Conservation (phyloP, 2,329 filamentous ascomycete species). For the Paracorniculantispora psalliotae region DNA sequence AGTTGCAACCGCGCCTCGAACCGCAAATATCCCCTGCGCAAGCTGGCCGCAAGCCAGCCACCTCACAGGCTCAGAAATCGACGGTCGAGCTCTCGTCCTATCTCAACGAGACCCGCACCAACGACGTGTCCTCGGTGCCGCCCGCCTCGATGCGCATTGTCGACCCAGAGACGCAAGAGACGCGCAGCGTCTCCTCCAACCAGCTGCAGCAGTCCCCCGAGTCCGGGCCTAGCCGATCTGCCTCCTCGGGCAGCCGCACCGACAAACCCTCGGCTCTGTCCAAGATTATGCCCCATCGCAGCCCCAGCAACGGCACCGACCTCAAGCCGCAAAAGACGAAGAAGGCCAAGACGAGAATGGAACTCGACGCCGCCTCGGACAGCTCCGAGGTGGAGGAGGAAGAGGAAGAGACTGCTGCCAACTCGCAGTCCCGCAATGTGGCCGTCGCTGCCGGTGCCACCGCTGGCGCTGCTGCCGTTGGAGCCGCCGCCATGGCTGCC, state of each 20-base stretch:
- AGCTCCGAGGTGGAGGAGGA: constrained; percentile 37
- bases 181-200: constrained; percentile 30
- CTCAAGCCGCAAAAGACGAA: constrained; percentile 46
- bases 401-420: constrained; percentile 13
- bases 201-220: constrained; percentile 25
- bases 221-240: constrained; percentile 26
- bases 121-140: constrained; percentile 52
- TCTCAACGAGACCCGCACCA: constrained; percentile 40
- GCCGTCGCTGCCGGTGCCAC: constrained; percentile 34
- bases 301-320: constrained; percentile 36
- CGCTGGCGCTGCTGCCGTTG: constrained; percentile 14
- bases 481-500: neutral
- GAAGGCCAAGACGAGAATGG: constrained; percentile 54
- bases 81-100: constrained; percentile 40
- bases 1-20: constrained; percentile 52
- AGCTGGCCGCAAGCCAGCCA: constrained; percentile 31
- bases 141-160: constrained; percentile 55
- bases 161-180: constrained; percentile 46
- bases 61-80: constrained; percentile 25
- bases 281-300: constrained; percentile 35
- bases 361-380: constrained; percentile 69
- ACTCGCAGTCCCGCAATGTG: constrained; percentile 11
- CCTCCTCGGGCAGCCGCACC: constrained; percentile 19
- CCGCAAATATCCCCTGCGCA: constrained; percentile 34
- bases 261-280: constrained; percentile 31